Evolutionary conservation across 164 flowering plant species (phyloP).

Genomic region (Liquidambar formosana): DNA sequence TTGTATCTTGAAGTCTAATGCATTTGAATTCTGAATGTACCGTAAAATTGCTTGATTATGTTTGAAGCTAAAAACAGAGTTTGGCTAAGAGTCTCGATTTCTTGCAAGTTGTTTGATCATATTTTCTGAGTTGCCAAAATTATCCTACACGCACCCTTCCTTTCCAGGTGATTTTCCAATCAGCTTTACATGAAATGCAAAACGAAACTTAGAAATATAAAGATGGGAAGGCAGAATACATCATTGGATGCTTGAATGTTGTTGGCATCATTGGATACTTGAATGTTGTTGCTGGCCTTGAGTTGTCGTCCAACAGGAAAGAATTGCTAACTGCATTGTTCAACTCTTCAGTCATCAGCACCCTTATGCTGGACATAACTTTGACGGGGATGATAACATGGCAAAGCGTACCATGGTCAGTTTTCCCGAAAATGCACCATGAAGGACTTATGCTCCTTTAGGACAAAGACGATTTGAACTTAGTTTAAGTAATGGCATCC

Average conservation of each 20-base stretch:
- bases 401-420: constrained; percentile 12
- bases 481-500: constrained; percentile 36
- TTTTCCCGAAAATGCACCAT: neutral
- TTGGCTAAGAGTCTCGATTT: neutral
- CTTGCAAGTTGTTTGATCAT: neutral
- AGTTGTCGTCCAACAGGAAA: no score
- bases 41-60: neutral
- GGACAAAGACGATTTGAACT: constrained; percentile 24
- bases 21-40: neutral
- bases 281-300: no score
- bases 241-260: no score
- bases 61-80: neutral
- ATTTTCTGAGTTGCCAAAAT: no score
- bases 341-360: constrained; percentile 57
- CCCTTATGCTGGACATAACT: constrained; percentile 56
- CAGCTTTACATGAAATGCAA: constrained; percentile 4
- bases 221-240: no score
- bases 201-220: neutral
- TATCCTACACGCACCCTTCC: no score
- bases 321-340: no score
- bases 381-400: constrained; percentile 8
- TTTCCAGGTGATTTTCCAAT: constrained; percentile 1
- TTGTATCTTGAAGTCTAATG: neutral
- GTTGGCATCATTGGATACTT: no score
- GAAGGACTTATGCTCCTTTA: constrained; percentile 3